Base-by-base conservation (phyloP, 2,329 filamentous ascomycete species). In the Fusarium begoniae region DNA sequence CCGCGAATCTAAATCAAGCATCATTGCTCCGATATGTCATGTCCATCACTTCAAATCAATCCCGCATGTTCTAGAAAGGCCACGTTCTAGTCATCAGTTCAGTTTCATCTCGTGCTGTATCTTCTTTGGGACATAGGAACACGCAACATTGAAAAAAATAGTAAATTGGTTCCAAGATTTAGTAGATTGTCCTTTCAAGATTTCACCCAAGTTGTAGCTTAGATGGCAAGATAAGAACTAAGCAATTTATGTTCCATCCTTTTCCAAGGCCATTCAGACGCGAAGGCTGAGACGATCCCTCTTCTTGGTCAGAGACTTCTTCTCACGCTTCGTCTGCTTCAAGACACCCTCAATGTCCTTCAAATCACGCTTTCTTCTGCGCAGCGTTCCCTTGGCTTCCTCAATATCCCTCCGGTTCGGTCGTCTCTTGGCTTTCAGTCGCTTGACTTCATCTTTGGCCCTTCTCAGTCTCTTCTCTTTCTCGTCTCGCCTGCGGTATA, bases 241-340 rank as follows among this genome's bases (percentile, higher is more conserved):
- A 24, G 8, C 6, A 32, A 20, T 32, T 3, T 8, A 4, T 8
- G 0, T 24, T n/a, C 12, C 2, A 20, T 2, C 6, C 8, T 20
- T 24, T 24, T 14, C 17, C 8, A 24, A 11, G 15, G 4, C 22
- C 8, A 3, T 10, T 51, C 0, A 51, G 4, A 51, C 17, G 12
- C 30, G 22, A 6, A 20, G n/a, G 17, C 17, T 24, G n/a, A 35
- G 30, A 3, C n/a, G n/a, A 24, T 24, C 30, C 12, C n/a, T 51
- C 30, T 24, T 24, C 30, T 51, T 51, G 12, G 30, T n/a, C 1
- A 51, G 12, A 20, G 48, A 51, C n/a, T 51, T 51, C 6, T 35
- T 51, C 48, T 51, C 30, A 3, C 30, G n/a, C 12, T 51, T 51
- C 0, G 48, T 35, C 15, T 51, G 48, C 13, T 35, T 35, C 12